These are phyloP conservation scores for Asparagopsis taxiformis DNA, from an alignment of 31 red algal genomes.

Conservation along the genomic window DNA sequence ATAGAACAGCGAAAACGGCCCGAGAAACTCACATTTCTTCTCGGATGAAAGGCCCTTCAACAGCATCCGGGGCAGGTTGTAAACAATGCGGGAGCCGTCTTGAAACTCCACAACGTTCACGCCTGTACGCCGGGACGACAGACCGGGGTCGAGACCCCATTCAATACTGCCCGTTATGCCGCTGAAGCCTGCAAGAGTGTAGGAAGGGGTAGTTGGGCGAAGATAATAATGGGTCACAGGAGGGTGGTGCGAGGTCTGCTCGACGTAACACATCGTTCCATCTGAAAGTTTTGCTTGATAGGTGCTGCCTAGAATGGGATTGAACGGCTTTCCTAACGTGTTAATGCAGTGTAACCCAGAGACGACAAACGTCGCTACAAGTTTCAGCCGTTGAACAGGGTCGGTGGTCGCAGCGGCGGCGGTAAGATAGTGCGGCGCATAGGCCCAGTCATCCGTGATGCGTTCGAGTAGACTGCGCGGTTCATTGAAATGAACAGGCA, in stretches of 20 bases:
- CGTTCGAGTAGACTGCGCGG: conserved; percentile 60
- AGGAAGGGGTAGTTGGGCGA: neutral
- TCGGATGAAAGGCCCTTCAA: conserved; percentile 35
- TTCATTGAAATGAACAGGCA: conserved; percentile 78
- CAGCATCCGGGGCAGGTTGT: conserved; percentile 45
- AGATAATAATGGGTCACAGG: conserved; percentile 72
- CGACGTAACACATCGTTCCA: conserved; percentile 54
- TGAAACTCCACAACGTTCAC: conserved; percentile 60
- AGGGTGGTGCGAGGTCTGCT: conserved; percentile 84
- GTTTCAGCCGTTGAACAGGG: conserved; percentile 56
- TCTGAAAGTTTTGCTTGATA: conserved; percentile 59
- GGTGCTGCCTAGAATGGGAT: conserved; percentile 82
- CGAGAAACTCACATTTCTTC: conserved; percentile 30
- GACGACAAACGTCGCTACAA: conserved; percentile 61
- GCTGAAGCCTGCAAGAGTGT: conserved; percentile 32
- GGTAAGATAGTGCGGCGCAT: conserved; percentile 37
- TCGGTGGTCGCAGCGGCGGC: conserved; percentile 40
- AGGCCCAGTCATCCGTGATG: conserved; percentile 70
- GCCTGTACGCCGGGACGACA: conserved; percentile 39
- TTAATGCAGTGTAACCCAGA: conserved; percentile 76
- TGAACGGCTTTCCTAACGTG: conserved; percentile 75
- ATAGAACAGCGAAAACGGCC: conserved; percentile 34
- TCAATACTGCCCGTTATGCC: conserved; percentile 21
- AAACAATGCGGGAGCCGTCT: conserved; percentile 54
- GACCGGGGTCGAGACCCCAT: conserved; percentile 27